phyloP scores from a whole-genome alignment of 2,329 filamentous ascomycete species.

The Sporothrix euskadiensis region DNA sequence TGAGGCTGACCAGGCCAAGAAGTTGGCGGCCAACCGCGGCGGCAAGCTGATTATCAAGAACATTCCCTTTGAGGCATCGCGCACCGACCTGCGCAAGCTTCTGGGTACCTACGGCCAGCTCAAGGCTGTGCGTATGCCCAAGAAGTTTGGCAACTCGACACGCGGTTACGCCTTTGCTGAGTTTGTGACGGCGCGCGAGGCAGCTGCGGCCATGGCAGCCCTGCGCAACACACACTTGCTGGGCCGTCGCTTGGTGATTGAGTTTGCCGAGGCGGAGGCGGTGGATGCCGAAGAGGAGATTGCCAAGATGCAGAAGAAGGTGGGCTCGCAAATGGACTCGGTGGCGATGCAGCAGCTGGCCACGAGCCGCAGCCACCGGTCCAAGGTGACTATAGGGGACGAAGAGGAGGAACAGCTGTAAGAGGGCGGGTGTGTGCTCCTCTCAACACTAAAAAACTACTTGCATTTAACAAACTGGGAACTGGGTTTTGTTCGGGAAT shows the following conservation, averaged over 20 bases:
- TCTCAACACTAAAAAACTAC: background rate
- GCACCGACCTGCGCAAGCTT: constrained; percentile 84
- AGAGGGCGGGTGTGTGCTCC: constrained; percentile 21
- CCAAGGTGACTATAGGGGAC: constrained; percentile 83
- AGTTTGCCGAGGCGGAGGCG: constrained; percentile 86
- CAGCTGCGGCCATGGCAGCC: constrained; percentile 83
- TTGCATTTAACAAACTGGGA: background rate
- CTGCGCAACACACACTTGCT: constrained; percentile 91
- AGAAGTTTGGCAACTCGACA: constrained; percentile 86
- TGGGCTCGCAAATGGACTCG: constrained; percentile 85
- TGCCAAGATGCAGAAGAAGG: constrained; percentile 94
- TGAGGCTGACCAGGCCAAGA: constrained; percentile 80
- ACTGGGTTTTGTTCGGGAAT: constrained; percentile 31
- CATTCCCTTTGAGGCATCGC: constrained; percentile 90
- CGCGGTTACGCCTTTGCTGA: constrained; percentile 97
- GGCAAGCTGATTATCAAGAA: constrained; percentile 99
- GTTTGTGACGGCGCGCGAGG: constrained; percentile 78
- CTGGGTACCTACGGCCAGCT: constrained; percentile 91
- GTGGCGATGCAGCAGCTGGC: constrained; percentile 87
- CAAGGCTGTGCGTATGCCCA: constrained; percentile 86
- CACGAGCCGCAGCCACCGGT: constrained; percentile 66
- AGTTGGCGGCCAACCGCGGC: constrained; percentile 64
- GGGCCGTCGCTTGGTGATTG: constrained; percentile 82
- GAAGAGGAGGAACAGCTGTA: constrained; percentile 53
- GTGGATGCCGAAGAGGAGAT: constrained; percentile 95